Evolutionary conservation across 2,329 filamentous ascomycete genomes (phyloP), one percentile per base, ranked within the genome.

Genomic region (Neophaeococcomyces aloes): DNA sequence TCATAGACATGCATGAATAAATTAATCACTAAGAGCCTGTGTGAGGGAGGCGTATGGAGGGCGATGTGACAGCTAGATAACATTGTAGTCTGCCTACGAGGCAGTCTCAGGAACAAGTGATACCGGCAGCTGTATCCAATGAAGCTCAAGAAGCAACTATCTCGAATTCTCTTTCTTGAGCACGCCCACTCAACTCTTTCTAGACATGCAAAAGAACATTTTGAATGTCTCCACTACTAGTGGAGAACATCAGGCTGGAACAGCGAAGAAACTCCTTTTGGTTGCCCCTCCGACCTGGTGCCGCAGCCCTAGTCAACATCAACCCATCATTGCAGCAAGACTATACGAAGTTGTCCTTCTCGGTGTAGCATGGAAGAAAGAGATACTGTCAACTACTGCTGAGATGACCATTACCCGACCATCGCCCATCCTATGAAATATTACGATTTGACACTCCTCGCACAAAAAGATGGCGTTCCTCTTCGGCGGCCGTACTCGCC

Each of bases 381-480:
- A 18, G 23, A 41, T 18, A 15, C 30, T 41, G 23, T 6, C 23
- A 27, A 10, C 23, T 5, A 27, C 23, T 10, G 23, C 23, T 27
- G 23, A 27, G 23, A 27, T 27, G 23, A 27, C 10, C 23, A 27
- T 13, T 4, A 6, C 19, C 23, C 17, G 6, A 15, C n/a, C 10
- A 15, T 13, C 19, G 10, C 19, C 7, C 35, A 13, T 6, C 7
- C 19, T 23, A 25, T 33, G 7, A 33, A 33, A n/a, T 5, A 7
- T 30, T 30, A 7, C 29, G 29, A 8, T n/a, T 8, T 30, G 8
- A 19, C 3, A 8, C 8, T 19, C 3, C 11, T 11, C 3, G 19
- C 18, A 38, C 7, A 17, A 19, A 47, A 46, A 21, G 50, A 86
- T 86, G 81, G 78, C 80, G 35, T 86, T 84, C 65, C 67, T 84